phyloP scores from a whole-genome alignment of 805 yeast genomes.

The Candida suzukii region DNA sequence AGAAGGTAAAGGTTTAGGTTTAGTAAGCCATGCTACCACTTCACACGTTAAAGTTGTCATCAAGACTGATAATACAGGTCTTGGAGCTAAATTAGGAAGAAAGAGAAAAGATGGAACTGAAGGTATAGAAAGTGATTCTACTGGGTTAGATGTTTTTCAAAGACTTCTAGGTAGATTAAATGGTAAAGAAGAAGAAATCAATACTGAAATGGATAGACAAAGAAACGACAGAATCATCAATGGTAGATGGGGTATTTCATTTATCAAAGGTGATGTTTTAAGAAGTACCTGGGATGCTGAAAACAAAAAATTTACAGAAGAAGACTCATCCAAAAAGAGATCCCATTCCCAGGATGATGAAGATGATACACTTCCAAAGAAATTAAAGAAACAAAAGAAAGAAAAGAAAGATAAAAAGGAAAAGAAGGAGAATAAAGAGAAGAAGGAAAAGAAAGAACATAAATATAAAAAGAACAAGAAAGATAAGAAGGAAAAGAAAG shows the following conservation, averaged over 20 bases:
- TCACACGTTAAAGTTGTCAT: constrained; percentile 77
- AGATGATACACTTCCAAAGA: not conserved
- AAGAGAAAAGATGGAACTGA: constrained; percentile 41
- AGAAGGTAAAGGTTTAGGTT: constrained; percentile 86
- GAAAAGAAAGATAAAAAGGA: constrained; percentile 17
- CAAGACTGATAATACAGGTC: constrained; percentile 78
- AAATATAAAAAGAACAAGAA: constrained; percentile 6
- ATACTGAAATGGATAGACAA: constrained; percentile 60
- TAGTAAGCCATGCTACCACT: constrained; percentile 57
- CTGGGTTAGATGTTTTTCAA: constrained; percentile 91
- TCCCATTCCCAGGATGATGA: constrained; percentile 6
- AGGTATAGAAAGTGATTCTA: constrained; percentile 71
- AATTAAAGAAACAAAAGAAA: constrained; percentile 16
- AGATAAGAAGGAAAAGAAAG: constrained; percentile 10
- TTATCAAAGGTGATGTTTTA: constrained; percentile 78
- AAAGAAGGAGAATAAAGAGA: constrained; percentile 10
- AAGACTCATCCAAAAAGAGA: constrained; percentile 9
- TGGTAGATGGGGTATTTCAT: constrained; percentile 84
- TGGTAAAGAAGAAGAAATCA: constrained; percentile 69
- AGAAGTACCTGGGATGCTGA: constrained; percentile 78
- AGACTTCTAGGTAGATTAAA: constrained; percentile 81
- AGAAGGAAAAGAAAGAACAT: constrained; percentile 15
- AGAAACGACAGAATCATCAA: constrained; percentile 64
- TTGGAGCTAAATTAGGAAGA: constrained; percentile 72
- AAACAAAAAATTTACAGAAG: constrained; percentile 23